Conservation (phyloP, 2,329 filamentous ascomycete genomes). For the Colletotrichum cuscutae region DNA sequence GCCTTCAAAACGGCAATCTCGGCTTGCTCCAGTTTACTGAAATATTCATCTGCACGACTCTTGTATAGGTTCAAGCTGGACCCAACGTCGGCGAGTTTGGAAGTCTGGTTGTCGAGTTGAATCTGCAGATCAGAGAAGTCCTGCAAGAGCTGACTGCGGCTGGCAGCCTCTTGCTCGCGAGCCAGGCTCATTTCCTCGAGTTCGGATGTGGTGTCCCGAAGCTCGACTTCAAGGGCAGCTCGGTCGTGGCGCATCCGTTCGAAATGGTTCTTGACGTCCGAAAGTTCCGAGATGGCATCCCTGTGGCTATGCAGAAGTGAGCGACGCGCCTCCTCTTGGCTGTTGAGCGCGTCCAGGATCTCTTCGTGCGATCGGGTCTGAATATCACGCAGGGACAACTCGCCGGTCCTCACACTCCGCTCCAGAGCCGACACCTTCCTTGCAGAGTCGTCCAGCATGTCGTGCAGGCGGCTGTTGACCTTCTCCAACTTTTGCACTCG, state of each 20-base stretch:
- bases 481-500: slow-evolving; percentile 92
- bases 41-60: slow-evolving; percentile 93
- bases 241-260: slow-evolving; percentile 88
- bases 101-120: slow-evolving; percentile 87
- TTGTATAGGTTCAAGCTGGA: slow-evolving; percentile 92
- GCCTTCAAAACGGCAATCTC: slow-evolving; percentile 96
- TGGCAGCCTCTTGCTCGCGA: slow-evolving; percentile 88
- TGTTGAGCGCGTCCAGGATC: slow-evolving; percentile 90
- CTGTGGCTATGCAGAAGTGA: slow-evolving; percentile 87
- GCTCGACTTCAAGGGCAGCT: slow-evolving; percentile 82
- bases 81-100: slow-evolving; percentile 83
- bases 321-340: slow-evolving; percentile 88
- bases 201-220: slow-evolving; percentile 86
- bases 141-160: slow-evolving; percentile 86
- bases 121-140: slow-evolving; percentile 96
- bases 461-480: slow-evolving; percentile 90
- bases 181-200: slow-evolving; percentile 82
- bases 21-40: slow-evolving; percentile 95
- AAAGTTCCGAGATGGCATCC: slow-evolving; percentile 83
- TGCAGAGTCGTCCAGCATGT: slow-evolving; percentile 92
- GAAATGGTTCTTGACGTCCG: slow-evolving; percentile 86
- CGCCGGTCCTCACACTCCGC: slow-evolving; percentile 85
- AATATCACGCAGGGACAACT: slow-evolving; percentile 89
- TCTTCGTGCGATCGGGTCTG: slow-evolving; percentile 96
- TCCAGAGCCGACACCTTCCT: slow-evolving; percentile 93